Percentiles rank a stretch among this genome's conserved stretches.
Conservation (phyloP, 345 rosid species). For the Eucalyptus decipiens region DNA sequence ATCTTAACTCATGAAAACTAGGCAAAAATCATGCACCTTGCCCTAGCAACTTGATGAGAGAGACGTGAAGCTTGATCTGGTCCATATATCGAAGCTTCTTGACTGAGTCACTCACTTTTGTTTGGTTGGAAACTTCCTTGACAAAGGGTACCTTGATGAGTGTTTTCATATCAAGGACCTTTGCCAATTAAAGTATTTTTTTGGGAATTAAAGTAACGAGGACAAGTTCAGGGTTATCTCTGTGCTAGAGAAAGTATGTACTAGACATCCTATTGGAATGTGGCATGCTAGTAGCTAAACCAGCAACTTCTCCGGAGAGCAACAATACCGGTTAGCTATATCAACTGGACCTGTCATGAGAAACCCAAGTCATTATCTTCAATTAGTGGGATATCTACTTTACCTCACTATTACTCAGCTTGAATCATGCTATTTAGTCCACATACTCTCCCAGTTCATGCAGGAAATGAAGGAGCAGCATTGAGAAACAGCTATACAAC, state of each 20-base stretch:
- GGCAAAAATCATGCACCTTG: background rate
- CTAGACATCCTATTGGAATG: no score
- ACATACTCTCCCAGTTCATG: background rate
- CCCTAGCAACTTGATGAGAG: background rate
- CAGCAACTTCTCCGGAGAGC: no score
- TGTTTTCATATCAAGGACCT: background rate
- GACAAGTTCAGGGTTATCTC: no score
- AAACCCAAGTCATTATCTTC: no score
- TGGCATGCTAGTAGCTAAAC: no score
- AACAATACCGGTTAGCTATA: no score
- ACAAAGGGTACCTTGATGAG: background rate
- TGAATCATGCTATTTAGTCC: no score
- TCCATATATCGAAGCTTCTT: background rate
- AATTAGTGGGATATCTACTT: no score
- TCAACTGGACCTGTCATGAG: no score
- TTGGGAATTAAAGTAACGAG: background rate
- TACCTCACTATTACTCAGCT: no score
- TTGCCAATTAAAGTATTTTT: background rate
- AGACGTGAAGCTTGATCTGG: background rate
- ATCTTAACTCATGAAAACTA: background rate
- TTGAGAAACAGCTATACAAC: background rate
- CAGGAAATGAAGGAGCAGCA: background rate
- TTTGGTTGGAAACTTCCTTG: background rate
- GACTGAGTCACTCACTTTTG: background rate
- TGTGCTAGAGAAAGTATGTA: no score